A percentile compares a stretch with the other conserved stretches of the same genome.
phyloP scores from a whole-genome alignment of 73 alveolate species.

The Tetrahymena borealis region DNA sequence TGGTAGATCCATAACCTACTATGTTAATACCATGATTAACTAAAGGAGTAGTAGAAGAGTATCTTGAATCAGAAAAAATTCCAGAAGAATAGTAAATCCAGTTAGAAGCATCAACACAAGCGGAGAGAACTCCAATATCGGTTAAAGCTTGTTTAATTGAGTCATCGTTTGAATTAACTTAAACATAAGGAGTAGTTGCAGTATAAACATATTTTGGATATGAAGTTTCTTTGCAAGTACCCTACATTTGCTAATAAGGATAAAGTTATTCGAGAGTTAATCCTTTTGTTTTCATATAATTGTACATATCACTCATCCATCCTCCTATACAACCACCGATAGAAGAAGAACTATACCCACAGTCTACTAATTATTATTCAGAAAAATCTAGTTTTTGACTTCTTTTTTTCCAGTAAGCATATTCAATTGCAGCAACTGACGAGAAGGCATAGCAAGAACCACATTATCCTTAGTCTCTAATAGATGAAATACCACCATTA shows the following conservation, averaged over 20 bases:
- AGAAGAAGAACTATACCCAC: conserved; percentile 2
- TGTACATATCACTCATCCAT: conserved; percentile 44
- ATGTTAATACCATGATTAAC: conserved; percentile 56
- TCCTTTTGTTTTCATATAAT: no score
- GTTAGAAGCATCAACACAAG: conserved; percentile 47
- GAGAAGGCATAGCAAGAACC: conserved; percentile 32
- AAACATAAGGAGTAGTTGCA: not conserved
- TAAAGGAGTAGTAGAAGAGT: not conserved
- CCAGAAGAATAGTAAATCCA: conserved; percentile 46
- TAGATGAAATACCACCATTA: not conserved
- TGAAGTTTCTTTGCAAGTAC: conserved; percentile 11
- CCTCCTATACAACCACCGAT: conserved; percentile 73
- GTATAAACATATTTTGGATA: not conserved
- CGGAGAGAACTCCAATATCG: conserved; percentile 35
- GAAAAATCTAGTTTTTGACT: not conserved
- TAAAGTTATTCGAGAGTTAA: not conserved
- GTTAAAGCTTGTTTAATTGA: not conserved
- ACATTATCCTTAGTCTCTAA: conserved; percentile 19
- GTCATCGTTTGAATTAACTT: no score
- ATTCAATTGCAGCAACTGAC: conserved; percentile 28
- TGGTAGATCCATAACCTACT: conserved; percentile 39
- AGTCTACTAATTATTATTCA: conserved; percentile 54
- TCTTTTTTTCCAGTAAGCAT: not conserved
- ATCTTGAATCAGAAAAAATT: not conserved
- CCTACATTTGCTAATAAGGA: not conserved